Evolutionary conservation across 1,284 basidiomycete species (phyloP).

Genomic region (Tetrapyrgos nigripes): DNA sequence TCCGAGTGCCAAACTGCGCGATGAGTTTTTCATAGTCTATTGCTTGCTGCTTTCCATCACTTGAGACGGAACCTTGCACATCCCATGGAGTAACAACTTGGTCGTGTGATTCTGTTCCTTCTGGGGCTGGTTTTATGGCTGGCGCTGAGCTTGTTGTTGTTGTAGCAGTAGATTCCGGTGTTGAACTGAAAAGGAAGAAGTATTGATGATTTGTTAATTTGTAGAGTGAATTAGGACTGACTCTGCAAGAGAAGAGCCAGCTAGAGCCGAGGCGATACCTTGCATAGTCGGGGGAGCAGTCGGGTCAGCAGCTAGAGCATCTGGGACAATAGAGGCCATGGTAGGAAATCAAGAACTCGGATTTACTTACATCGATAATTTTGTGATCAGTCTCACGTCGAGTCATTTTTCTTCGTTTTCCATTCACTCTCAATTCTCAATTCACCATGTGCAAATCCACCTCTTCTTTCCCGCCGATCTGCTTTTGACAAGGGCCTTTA

Average conservation of each 20-base stretch:
- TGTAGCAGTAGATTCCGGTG: neutral
- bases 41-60: slow-evolving; percentile 88
- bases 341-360: neutral
- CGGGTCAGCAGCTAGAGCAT: slow-evolving; percentile 24
- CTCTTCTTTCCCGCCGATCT: too few species aligned
- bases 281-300: slow-evolving; percentile 26
- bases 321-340: slow-evolving; percentile 17
- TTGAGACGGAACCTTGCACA: slow-evolving; percentile 91
- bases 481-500: neutral
- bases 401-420: neutral
- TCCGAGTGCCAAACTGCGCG: slow-evolving; percentile 91
- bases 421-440: too few species aligned
- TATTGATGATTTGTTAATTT: neutral
- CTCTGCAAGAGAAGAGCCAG: slow-evolving; percentile 25
- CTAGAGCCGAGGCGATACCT: slow-evolving; percentile 17
- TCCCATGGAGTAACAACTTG: slow-evolving; percentile 99
- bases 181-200: neutral
- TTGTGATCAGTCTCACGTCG: neutral
- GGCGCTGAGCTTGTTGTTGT: slow-evolving; percentile 4
- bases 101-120: slow-evolving; percentile 42
- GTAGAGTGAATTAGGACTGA: slow-evolving; percentile 3
- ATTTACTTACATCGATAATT: neutral
- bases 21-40: slow-evolving; percentile 98
- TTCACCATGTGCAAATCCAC: too few species aligned
- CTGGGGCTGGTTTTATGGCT: slow-evolving; percentile 11